These are phyloP conservation scores for Mytilinidion resinicola DNA, from an alignment of 495 filamentous ascomycete genomes.

Conservation along the genomic window DNA sequence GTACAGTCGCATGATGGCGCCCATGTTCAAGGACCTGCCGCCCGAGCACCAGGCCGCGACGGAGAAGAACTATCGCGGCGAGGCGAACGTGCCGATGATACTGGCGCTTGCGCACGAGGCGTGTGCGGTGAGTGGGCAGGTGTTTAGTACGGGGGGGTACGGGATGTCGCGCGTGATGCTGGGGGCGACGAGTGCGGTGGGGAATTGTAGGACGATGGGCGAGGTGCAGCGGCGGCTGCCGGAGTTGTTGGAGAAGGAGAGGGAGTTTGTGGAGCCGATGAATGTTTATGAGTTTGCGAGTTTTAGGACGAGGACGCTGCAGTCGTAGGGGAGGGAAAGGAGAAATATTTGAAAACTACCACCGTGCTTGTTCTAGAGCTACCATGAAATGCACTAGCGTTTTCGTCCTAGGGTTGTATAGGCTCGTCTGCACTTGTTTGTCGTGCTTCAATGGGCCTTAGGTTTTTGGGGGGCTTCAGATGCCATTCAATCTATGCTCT, in stretches of 20 bases:
- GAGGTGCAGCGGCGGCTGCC: background rate
- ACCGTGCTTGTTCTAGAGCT: too few species aligned
- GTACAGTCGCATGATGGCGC: slow-evolving; percentile 3
- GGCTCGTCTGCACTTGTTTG: too few species aligned
- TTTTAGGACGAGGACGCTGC: background rate
- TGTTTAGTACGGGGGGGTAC: background rate
- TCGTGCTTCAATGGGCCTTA: too few species aligned
- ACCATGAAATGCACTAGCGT: too few species aligned
- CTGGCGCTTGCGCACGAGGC: slow-evolving; percentile 2
- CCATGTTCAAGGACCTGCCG: background rate
- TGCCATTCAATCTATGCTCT: too few species aligned
- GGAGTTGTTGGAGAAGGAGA: background rate
- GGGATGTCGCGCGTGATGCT: background rate
- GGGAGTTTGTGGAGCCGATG: background rate
- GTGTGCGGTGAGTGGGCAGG: background rate
- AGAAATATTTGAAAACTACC: too few species aligned
- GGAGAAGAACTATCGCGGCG: background rate
- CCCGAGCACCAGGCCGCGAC: background rate
- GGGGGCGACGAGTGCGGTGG: background rate
- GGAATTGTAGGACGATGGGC: background rate
- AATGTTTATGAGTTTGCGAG: background rate
- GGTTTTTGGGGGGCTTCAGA: too few species aligned
- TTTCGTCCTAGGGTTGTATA: too few species aligned
- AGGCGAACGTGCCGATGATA: slow-evolving; percentile 9
- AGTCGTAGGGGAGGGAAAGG: too few species aligned